phyloP scores from a whole-genome alignment of 2,329 filamentous ascomycete genomes.

The Aspergillus udagawae region DNA sequence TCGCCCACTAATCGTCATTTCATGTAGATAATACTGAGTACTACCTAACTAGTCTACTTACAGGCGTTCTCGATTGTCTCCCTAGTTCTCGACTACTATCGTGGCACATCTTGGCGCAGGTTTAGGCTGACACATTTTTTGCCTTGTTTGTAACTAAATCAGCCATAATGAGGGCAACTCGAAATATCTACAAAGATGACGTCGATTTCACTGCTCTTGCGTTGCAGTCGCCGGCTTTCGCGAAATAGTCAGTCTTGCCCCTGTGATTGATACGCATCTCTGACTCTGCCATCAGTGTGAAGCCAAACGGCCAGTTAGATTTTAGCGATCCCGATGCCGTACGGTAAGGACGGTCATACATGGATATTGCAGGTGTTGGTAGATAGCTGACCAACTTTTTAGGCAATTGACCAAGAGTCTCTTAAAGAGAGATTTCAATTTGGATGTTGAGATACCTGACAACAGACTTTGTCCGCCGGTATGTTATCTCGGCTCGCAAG shows the following conservation, averaged over 20 bases:
- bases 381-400: slow-evolving; percentile 7
- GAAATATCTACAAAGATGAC: slow-evolving; percentile 52
- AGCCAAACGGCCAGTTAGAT: slow-evolving; percentile 61
- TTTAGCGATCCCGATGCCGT: slow-evolving; percentile 76
- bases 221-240: slow-evolving; percentile 56
- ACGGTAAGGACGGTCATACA: slow-evolving; percentile 49
- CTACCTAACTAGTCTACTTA: background rate
- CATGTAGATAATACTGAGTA: background rate
- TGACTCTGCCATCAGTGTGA: slow-evolving; percentile 40
- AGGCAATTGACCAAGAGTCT: slow-evolving; percentile 72
- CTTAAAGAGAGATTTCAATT: slow-evolving; percentile 68
- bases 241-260: slow-evolving; percentile 47
- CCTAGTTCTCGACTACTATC: background rate
- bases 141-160: background rate
- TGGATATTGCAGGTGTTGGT: background rate
- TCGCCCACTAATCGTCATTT: background rate
- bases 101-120: background rate
- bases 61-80: background rate
- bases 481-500: slow-evolving; percentile 15
- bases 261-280: background rate
- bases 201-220: slow-evolving; percentile 63
- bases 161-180: slow-evolving; percentile 29
- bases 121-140: background rate
- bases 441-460: slow-evolving; percentile 66
- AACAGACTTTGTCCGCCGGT: slow-evolving; percentile 86